Evolutionary conservation across 805 yeast species (phyloP), one percentile per base, ranked within the genome.

Genomic region (Groenewaldozyma salmanticensis): DNA sequence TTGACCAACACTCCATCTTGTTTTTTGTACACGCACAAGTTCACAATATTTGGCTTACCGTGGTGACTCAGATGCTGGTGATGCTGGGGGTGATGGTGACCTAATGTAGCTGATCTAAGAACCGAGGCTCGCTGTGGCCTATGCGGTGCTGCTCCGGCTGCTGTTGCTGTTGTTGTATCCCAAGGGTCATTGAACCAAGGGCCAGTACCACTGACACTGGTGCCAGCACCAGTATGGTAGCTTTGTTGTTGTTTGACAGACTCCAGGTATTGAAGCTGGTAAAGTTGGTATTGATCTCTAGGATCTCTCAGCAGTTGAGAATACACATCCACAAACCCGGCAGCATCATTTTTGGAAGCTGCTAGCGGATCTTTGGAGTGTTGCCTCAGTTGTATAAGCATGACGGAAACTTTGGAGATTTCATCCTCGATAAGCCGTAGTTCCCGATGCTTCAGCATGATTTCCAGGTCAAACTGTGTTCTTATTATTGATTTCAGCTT

Each of bases 1-100:
- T 77, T 67, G 2, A 83, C 86, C 17, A 80, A 60, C 1, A 79
- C 67, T 2, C 88, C 88, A 56, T 83, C 92, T n/a, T 45, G 21
- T 6, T 56, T 52, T 7, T 55, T 47, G 42, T 47, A 47, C 29
- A 49, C 33, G 46, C 59, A 55, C 29, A 38, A 15, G 5, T 11
- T 42, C 29, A 24, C 29, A 24, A 24, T 24, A n/a, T n/a, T n/a
- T n/a, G n/a, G n/a, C n/a, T n/a, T n/a, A n/a, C n/a, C n/a, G n/a
- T n/a, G n/a, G n/a, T n/a, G n/a, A n/a, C n/a, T n/a, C n/a, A n/a
- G n/a, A n/a, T n/a, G n/a, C n/a, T n/a, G n/a, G n/a, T n/a, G n/a
- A n/a, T n/a, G n/a, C n/a, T n/a, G n/a, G n/a, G n/a, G n/a, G n/a
- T n/a, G n/a, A 27, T 33, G 38, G 3, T 21, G 5, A 4, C 20